Evolutionary conservation across 768 basidiomycete genomes (phyloP), one percentile per base, ranked within the genome.

Genomic region (Myochromella boudieri): DNA sequence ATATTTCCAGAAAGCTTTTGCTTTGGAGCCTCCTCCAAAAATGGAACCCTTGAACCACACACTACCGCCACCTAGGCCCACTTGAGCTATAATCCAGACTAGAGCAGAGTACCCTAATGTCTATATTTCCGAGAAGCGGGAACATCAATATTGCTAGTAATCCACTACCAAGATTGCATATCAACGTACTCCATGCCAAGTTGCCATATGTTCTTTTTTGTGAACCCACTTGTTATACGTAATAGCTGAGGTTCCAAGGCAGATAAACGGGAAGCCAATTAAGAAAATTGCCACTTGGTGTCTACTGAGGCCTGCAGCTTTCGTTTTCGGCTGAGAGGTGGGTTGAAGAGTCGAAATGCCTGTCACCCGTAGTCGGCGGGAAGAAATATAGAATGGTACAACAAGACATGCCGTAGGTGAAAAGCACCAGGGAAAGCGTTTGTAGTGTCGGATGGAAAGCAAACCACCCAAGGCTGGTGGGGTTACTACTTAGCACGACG

Each of bases 1-100:
- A 54, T 89, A 92, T 61, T 91, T 93, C 85, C 90, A 93, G 15
- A 91, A 48, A 1, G 68, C 61, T 62, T 88, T 92, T 11, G 89
- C 87, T 60, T 78, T 84, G 34, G 70, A 63, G 11, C 78, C 82
- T 1, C 89, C 87, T 4, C 90, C 88, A 58, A 91, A 87, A 0
- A 72, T 70, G 12, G 71, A 72, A 9, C 90, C 90, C 6, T 68
- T 74, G 50, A 75, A 82, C 89, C 89, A 91, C 12, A 90, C 86
- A 40, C 84, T 87, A n/a, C 78, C 82, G 2, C 74, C 87, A 4
- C 91, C 91, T 0, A 91, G 14, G 7, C 71, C 46, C 6, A 78
- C 66, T 57, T 92, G 89, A 25, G 76, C 45, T 12, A 81, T 20
- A 33, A 91, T 65, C 86, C 85, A 88, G 8, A 62, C 51, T 36